Conservation (phyloP, 2,329 filamentous ascomycete species). For the Zymoseptoria passerinii region DNA sequence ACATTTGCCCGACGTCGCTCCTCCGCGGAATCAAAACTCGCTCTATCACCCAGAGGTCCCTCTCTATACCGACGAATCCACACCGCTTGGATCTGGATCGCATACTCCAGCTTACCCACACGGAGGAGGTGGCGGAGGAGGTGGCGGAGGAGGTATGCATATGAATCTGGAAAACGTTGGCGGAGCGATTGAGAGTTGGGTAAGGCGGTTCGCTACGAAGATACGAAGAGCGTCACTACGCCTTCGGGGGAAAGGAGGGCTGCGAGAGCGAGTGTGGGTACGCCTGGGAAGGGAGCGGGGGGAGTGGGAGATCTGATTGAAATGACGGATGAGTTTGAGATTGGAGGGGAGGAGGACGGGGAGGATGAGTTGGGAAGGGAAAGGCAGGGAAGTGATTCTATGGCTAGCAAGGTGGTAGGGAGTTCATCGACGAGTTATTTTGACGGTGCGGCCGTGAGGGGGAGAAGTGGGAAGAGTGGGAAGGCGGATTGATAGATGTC, state of each 20-base stretch:
- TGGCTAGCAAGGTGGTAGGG: conserved; percentile 5
- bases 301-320: conserved; percentile 61
- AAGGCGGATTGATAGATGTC: conserved; percentile 25
- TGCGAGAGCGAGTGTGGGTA: conserved; percentile 25
- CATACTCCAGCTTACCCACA: conserved; percentile 21
- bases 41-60: conserved; percentile 57
- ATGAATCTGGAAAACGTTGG: conserved; percentile 70
- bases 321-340: conserved; percentile 52
- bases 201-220: conserved; percentile 69
- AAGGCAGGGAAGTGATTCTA: conserved; percentile 16
- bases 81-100: conserved; percentile 19
- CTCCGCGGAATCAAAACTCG: conserved; percentile 47
- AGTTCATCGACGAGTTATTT: conserved; percentile 24
- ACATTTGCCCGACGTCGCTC: conserved; percentile 68
- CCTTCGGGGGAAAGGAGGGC: conserved; percentile 6
- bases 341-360: conserved; percentile 29
- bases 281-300: conserved; percentile 31
- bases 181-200: conserved; percentile 81
- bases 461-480: conserved; percentile 21
- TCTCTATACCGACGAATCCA: conserved; percentile 32
- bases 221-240: conserved; percentile 42
- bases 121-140: conserved; percentile 13
- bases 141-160: conserved; percentile 21
- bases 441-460: conserved; percentile 16
- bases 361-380: conserved; percentile 25